phyloP scores from a whole-genome alignment of 768 basidiomycete genomes.

The Lyophyllum decastes region DNA sequence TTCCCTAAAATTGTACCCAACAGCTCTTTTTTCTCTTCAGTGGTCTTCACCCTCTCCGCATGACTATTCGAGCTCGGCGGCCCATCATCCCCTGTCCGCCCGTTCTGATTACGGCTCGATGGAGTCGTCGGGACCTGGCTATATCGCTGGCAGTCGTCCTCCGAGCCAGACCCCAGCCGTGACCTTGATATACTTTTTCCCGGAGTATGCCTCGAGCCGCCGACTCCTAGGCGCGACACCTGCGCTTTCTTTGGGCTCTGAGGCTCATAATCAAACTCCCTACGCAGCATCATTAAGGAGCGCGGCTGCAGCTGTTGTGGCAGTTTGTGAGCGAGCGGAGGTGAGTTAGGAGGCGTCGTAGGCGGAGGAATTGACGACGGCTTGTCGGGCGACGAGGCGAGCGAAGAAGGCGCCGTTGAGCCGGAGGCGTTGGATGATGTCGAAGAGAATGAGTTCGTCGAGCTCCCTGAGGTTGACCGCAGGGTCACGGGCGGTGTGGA shows the following conservation, averaged over 20 bases:
- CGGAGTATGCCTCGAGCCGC: slow-evolving; percentile 14
- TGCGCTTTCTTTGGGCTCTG: slow-evolving; percentile 63
- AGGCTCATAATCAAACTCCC: slow-evolving; percentile 74
- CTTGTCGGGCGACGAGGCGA: slow-evolving; percentile 48
- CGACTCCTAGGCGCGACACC: slow-evolving; percentile 16
- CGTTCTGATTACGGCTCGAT: slow-evolving; percentile 5
- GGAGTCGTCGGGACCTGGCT: slow-evolving; percentile 8
- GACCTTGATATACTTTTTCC: slow-evolving; percentile 20
- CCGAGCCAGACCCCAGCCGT: slow-evolving; percentile 15
- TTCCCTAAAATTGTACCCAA: slow-evolving; percentile 85
- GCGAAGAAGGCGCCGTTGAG: slow-evolving; percentile 36
- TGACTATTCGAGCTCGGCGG: slow-evolving; percentile 9
- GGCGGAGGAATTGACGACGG: slow-evolving; percentile 24
- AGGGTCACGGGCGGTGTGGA: slow-evolving; percentile 30
- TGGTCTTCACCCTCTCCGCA: slow-evolving; percentile 47
- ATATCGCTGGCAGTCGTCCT: slow-evolving; percentile 16
- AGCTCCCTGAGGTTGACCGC: slow-evolving; percentile 44
- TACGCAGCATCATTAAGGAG: slow-evolving; percentile 64
- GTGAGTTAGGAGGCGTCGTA: slow-evolving; percentile 27
- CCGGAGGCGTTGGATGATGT: slow-evolving; percentile 45
- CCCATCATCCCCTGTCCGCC: slow-evolving; percentile 11
- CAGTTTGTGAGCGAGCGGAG: slow-evolving; percentile 24
- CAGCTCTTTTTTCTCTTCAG: slow-evolving; percentile 81
- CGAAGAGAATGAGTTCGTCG: slow-evolving; percentile 41
- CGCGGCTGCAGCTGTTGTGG: slow-evolving; percentile 39